Conservation (phyloP, 345 rosid genomes). For the Alliaria petiolata region DNA sequence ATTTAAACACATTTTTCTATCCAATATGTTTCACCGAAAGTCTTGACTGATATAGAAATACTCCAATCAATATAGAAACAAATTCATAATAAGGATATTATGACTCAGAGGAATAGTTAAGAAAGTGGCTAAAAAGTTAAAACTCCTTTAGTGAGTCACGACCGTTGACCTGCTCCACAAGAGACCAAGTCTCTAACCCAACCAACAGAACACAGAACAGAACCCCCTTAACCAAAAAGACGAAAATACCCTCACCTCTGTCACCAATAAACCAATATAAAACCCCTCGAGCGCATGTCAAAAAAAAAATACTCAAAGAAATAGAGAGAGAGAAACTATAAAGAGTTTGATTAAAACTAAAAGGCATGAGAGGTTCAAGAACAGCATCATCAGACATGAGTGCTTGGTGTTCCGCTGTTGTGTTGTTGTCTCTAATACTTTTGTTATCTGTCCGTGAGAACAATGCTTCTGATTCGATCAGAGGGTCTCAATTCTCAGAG, state of each 20-base stretch:
- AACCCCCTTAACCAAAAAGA: background rate
- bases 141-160: slow-evolving; percentile 15
- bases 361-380: slow-evolving; percentile 26
- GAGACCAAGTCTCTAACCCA: slow-evolving; percentile 31
- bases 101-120: slow-evolving; percentile 6
- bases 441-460: slow-evolving; percentile 45
- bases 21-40: background rate
- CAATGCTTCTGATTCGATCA: slow-evolving; percentile 32
- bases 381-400: slow-evolving; percentile 41
- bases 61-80: background rate
- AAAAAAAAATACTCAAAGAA: background rate
- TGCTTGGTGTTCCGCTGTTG: slow-evolving; percentile 63
- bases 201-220: slow-evolving; percentile 12
- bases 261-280: slow-evolving; percentile 18
- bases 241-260: slow-evolving; percentile 10
- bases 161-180: slow-evolving; percentile 28
- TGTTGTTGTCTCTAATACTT: slow-evolving; percentile 47
- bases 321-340: background rate
- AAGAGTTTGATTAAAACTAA: background rate
- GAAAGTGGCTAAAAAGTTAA: slow-evolving; percentile 9
- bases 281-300: background rate
- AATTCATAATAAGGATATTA: background rate
- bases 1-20: background rate
- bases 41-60: background rate
- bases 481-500: slow-evolving; percentile 42